Percentiles rank a stretch among this genome's conserved stretches.
Evolutionary conservation across 1,139 yeast genomes (phyloP).

Genomic region (Pichia norvegensis): DNA sequence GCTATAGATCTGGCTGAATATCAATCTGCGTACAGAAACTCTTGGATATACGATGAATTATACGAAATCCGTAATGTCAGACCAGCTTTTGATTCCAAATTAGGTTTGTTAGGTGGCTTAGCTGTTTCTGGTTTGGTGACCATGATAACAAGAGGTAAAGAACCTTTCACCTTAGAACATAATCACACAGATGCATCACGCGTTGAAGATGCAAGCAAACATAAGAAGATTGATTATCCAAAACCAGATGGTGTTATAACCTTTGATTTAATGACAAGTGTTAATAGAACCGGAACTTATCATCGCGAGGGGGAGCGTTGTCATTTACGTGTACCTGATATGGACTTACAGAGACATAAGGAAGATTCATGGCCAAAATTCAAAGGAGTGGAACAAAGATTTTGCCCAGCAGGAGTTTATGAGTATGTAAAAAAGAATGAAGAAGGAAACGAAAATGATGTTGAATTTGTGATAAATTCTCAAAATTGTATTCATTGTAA

Average conservation of each 20-base stretch:
- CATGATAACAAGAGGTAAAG: constrained; percentile 62
- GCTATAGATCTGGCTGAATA: constrained; percentile 50
- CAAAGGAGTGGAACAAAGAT: constrained; percentile 81
- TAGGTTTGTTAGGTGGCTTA: constrained; percentile 75
- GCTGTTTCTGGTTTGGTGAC: constrained; percentile 83
- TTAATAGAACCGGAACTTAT: constrained; percentile 89
- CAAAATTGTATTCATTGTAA: constrained; percentile 98
- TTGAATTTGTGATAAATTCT: constrained; percentile 82
- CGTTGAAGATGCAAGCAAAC: constrained; percentile 60
- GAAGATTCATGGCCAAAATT: constrained; percentile 60
- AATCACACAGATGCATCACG: constrained; percentile 62
- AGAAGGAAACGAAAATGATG: constrained; percentile 39
- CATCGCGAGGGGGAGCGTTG: constrained; percentile 93
- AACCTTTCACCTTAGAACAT: constrained; percentile 82
- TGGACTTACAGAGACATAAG: constrained; percentile 63
- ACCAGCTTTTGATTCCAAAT: constrained; percentile 72
- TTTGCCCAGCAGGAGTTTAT: constrained; percentile 98
- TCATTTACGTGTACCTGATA: constrained; percentile 74
- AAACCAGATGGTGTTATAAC: constrained; percentile 89
- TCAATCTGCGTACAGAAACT: constrained; percentile 55
- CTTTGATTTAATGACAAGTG: constrained; percentile 86
- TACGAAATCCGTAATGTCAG: constrained; percentile 79
- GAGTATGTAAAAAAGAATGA: constrained; percentile 61
- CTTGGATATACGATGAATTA: constrained; percentile 84
- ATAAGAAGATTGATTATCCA: constrained; percentile 72